Conservation (phyloP, 2,329 filamentous ascomycete genomes). For the Penicillium sp. region DNA sequence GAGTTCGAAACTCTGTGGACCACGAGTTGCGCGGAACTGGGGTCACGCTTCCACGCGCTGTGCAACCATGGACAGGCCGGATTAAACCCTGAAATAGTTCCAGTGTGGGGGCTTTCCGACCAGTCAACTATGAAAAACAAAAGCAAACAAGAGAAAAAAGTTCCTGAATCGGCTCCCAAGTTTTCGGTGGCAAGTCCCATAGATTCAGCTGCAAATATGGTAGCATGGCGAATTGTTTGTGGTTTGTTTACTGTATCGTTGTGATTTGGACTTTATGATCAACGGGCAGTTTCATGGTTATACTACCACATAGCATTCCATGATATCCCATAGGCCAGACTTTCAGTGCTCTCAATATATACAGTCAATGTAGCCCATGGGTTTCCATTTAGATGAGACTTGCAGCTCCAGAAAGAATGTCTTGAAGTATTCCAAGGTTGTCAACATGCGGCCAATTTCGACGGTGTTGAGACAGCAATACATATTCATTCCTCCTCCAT, state of each 20-base stretch:
- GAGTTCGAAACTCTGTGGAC: slow-evolving; percentile 15
- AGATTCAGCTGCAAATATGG: background rate
- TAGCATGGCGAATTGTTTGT: background rate
- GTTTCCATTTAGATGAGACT: too few species aligned
- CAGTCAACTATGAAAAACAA: background rate
- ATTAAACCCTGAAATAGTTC: slow-evolving; percentile 3
- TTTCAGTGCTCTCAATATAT: background rate
- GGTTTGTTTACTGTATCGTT: slow-evolving; percentile 12
- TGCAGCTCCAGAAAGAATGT: too few species aligned
- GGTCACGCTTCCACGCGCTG: slow-evolving; percentile 21
- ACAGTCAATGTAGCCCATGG: background rate
- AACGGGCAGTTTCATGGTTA: slow-evolving; percentile 12
- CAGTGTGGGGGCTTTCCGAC: background rate
- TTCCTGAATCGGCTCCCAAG: too few species aligned
- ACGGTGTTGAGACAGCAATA: too few species aligned
- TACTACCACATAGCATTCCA: slow-evolving; percentile 10
- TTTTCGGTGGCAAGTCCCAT: too few species aligned
- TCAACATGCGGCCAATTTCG: too few species aligned
- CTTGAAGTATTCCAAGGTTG: background rate
- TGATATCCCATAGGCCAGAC: slow-evolving; percentile 8
- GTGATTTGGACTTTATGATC: slow-evolving; percentile 13
- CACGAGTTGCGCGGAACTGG: slow-evolving; percentile 26
- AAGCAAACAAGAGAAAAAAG: background rate
- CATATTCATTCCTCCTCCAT: too few species aligned
- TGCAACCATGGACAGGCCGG: slow-evolving; percentile 13